A percentile compares a stretch with the other conserved stretches of the same genome.
Conservation (phyloP, 2,329 filamentous ascomycete genomes). For the Coniochaeta ligniaria region DNA sequence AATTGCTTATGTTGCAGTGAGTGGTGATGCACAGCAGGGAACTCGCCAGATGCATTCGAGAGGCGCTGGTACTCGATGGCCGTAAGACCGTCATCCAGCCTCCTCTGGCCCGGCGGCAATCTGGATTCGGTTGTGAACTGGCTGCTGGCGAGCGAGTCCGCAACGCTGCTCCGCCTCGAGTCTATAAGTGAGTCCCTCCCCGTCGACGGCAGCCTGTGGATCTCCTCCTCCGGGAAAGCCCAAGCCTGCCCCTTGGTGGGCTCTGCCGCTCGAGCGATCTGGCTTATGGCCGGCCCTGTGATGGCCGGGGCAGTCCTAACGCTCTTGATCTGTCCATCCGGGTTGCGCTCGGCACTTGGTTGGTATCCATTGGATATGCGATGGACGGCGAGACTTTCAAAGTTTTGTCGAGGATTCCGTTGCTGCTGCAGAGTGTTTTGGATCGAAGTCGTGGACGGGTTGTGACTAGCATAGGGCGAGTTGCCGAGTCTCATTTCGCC, state of each 20-base stretch:
- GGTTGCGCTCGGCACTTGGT: constrained; percentile 50
- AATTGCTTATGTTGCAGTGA: constrained; percentile 68
- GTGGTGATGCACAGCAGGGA: constrained; percentile 62
- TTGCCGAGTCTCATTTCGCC: constrained; percentile 61
- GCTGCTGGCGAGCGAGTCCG: constrained; percentile 72
- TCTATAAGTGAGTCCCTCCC: constrained; percentile 46
- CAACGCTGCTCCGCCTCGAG: constrained; percentile 68
- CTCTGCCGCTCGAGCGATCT: constrained; percentile 64
- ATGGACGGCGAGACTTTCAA: constrained; percentile 47
- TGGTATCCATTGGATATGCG: constrained; percentile 60
- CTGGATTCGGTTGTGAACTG: constrained; percentile 70
- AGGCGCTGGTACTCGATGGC: constrained; percentile 38
- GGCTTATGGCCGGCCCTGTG: constrained; percentile 59
- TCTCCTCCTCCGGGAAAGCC: constrained; percentile 72
- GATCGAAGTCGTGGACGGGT: constrained; percentile 69
- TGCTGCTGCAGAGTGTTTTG: constrained; percentile 65
- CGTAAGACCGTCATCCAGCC: constrained; percentile 55
- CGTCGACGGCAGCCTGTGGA: constrained; percentile 38
- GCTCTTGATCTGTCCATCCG: constrained; percentile 42
- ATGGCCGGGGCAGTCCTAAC: constrained; percentile 68
- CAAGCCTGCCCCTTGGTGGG: constrained; percentile 78
- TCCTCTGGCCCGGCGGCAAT: constrained; percentile 63
- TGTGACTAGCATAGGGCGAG: constrained; percentile 69
- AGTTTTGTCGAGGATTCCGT: constrained; percentile 46
- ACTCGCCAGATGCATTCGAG: constrained; percentile 45